Evolutionary conservation across 208 protist species (phyloP), one percentile per base, ranked within the genome.

Genomic region (Acanthamoeba divionensis): DNA sequence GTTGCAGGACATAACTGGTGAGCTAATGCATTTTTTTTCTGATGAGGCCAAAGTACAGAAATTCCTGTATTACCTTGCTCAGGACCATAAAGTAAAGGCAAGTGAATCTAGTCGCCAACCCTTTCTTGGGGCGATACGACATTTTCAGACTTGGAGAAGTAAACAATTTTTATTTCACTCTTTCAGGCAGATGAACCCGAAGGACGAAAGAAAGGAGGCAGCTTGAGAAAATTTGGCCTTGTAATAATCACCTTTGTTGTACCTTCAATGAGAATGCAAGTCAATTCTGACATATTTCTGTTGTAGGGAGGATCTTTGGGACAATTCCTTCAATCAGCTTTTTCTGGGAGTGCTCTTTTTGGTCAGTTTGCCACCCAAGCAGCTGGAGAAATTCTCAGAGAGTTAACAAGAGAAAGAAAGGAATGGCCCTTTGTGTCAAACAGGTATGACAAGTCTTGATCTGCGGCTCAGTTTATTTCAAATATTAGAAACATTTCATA

Each of bases 1-100:
- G n/a, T n/a, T n/a, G n/a, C n/a, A n/a, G n/a, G n/a, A n/a, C n/a
- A n/a, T n/a, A n/a, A n/a, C n/a, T n/a, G 67, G 36, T 4, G 67
- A 77, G 45, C 21, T 45, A 6, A 77, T 77, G 3, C 67, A 50
- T 9, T n/a, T 55, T 15, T 38, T 77, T 1, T 24, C 41, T 29
- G 18, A 77, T 0, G 67, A 77, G n/a, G n/a, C n/a, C n/a, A n/a
- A n/a, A n/a, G n/a, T n/a, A n/a, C 41, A 44, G 29, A 38, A 50
- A 10, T 77, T 77, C 41, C 36, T 77, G 67, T 45, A 77, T 45
- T 77, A 77, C 67, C 67, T 77, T n/a, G 67, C 67, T 10, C 67
- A 77, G 67, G 67, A 77, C 36, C 67, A 77, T 48, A 38, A 77
- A 24, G 67, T 77, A 4, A 18, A n/a, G 4, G 65, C 48, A 73